Conservation (phyloP, 371 early-diverging fungal species). For the Syncephalastrum contaminatum region DNA sequence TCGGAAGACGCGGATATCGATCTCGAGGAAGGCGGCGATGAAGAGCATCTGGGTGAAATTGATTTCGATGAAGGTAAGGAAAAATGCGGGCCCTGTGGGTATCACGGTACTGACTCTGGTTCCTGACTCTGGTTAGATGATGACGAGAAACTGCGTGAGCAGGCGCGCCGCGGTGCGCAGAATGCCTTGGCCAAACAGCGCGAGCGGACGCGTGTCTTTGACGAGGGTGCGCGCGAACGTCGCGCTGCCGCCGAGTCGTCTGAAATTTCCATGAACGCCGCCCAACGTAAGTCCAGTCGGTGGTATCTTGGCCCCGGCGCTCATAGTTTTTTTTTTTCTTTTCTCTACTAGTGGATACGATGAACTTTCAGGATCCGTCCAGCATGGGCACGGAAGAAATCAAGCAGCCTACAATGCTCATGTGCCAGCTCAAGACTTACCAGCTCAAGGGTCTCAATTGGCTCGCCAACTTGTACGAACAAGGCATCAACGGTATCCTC, state of each 20-base stretch:
- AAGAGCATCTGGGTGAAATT: constrained; percentile 51
- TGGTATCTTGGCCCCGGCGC: too few relatives aligned
- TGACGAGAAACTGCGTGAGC: constrained; percentile 68
- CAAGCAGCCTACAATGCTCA: constrained; percentile 86
- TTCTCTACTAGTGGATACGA: constrained; percentile 57
- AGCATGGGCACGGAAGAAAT: constrained; percentile 76
- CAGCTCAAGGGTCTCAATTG: constrained; percentile 99
- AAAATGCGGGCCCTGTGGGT: not conserved
- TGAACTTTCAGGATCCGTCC: constrained; percentile 85
- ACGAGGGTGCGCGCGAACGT: constrained; percentile 56
- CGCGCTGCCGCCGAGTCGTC: constrained; percentile 41
- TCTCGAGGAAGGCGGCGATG: constrained; percentile 26
- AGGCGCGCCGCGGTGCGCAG: constrained; percentile 76
- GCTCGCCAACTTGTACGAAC: constrained; percentile 95
- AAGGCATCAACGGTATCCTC: constrained; percentile 97
- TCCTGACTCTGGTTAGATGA: constrained; percentile 36
- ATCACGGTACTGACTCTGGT: not conserved
- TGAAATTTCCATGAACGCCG: constrained; percentile 55
- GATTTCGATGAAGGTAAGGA: constrained; percentile 70
- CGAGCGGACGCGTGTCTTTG: constrained; percentile 71
- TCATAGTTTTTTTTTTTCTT: not conserved
- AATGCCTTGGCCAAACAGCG: constrained; percentile 78
- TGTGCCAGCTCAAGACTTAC: constrained; percentile 89
- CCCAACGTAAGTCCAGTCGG: constrained; percentile 37
- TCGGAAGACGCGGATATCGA: constrained; percentile 21